phyloP scores from a whole-genome alignment of 23 red algal species.

The Chondrus crispus region DNA sequence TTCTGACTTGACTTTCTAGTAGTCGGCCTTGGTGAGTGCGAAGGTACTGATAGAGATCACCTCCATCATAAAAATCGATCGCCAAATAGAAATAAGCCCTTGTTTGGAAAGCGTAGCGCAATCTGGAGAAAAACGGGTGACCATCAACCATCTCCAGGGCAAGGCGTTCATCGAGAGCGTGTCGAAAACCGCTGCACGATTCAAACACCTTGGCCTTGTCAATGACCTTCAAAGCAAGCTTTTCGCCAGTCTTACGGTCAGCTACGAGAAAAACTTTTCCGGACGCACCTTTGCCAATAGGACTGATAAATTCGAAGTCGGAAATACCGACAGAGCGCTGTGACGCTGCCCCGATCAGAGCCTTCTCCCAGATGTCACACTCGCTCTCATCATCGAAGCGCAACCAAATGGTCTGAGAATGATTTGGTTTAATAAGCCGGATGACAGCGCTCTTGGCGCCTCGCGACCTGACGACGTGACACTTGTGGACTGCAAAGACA shows the following conservation, averaged over 20 bases:
- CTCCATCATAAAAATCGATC: constrained; percentile 88
- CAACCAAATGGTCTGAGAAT: constrained; percentile 31
- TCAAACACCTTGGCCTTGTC: constrained; percentile 73
- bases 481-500: not conserved
- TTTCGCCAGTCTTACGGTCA: constrained; percentile 46
- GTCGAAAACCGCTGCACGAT: constrained; percentile 49
- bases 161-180: constrained; percentile 83
- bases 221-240: constrained; percentile 71
- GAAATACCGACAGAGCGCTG: constrained; percentile 45
- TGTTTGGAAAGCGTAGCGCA: constrained; percentile 87
- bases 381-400: constrained; percentile 36
- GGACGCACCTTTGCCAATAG: constrained; percentile 87
- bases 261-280: constrained; percentile 82
- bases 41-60: constrained; percentile 80
- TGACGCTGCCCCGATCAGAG: not conserved
- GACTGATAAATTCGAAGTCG: constrained; percentile 85
- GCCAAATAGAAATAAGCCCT: constrained; percentile 73
- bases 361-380: constrained; percentile 52
- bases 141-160: constrained; percentile 73
- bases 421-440: not conserved
- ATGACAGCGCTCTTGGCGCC: not conserved
- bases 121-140: constrained; percentile 75
- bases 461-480: not conserved
- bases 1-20: constrained; percentile 58
- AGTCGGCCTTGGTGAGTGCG: constrained; percentile 61